Percentiles rank a stretch among this genome's conserved stretches.
phyloP scores from a whole-genome alignment of 495 filamentous ascomycete genomes.

The Neurospora africana region DNA sequence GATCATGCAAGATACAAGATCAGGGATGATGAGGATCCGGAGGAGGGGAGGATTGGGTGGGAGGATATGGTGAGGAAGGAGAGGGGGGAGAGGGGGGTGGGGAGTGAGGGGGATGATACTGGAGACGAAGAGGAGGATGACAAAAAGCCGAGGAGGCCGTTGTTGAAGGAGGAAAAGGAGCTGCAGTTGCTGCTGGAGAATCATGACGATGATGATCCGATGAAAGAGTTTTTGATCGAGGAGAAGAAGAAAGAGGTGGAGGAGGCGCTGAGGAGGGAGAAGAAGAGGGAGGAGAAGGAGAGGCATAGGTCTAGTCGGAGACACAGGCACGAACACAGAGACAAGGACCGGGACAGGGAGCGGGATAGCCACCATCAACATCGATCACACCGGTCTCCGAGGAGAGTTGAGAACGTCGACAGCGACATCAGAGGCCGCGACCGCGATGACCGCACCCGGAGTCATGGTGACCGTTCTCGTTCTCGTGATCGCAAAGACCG shows the following conservation, averaged over 20 bases:
- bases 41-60: slow-evolving; percentile 40
- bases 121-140: slow-evolving; percentile 28
- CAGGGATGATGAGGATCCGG: slow-evolving; percentile 73
- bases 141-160: slow-evolving; percentile 26
- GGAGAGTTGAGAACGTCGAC: slow-evolving; percentile 10
- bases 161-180: slow-evolving; percentile 59
- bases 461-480: background rate
- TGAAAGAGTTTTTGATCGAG: slow-evolving; percentile 81
- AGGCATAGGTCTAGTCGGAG: slow-evolving; percentile 11
- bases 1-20: slow-evolving; percentile 88
- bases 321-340: slow-evolving; percentile 31
- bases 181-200: slow-evolving; percentile 62
- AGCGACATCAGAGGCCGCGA: background rate
- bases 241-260: slow-evolving; percentile 85
- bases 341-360: background rate
- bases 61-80: slow-evolving; percentile 33
- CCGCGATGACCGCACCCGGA: background rate
- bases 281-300: slow-evolving; percentile 24
- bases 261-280: slow-evolving; percentile 49
- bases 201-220: slow-evolving; percentile 92
- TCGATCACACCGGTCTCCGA: slow-evolving; percentile 15
- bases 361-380: slow-evolving; percentile 14
- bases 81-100: slow-evolving; percentile 28
- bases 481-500: background rate
- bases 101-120: slow-evolving; percentile 21